Percentiles rank a stretch among this genome's conserved stretches.
Evolutionary conservation across 2,329 filamentous ascomycete species (phyloP).

Genomic region (Sporothrix pseudoabietina): DNA sequence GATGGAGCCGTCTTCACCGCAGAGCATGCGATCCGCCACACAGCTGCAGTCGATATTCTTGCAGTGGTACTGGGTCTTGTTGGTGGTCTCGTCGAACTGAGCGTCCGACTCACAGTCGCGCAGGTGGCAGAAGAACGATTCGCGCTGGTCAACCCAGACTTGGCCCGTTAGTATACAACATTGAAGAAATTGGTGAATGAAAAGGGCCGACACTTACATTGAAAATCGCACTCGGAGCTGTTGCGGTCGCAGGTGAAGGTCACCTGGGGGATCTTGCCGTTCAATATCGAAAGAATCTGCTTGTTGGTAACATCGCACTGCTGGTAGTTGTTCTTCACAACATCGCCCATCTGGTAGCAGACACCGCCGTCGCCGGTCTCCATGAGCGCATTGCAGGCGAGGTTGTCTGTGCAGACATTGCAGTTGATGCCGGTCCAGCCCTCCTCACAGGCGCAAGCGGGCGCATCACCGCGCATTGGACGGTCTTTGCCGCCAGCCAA

Average conservation of each 20-base stretch:
- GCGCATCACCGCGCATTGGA: conserved; percentile 65
- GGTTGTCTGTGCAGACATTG: conserved; percentile 85
- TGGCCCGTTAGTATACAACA: not conserved
- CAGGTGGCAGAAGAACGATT: conserved; percentile 95
- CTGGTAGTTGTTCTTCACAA: conserved; percentile 93
- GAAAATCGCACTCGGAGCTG: conserved; percentile 82
- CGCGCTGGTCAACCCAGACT: conserved; percentile 93
- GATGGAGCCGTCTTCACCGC: conserved; percentile 85
- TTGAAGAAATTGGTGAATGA: not conserved
- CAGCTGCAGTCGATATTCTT: conserved; percentile 83
- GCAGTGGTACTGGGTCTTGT: conserved; percentile 83
- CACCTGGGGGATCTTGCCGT: conserved; percentile 83
- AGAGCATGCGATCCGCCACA: conserved; percentile 89
- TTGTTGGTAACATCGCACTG: conserved; percentile 97
- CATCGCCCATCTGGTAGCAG: conserved; percentile 88
- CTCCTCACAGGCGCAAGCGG: conserved; percentile 79
- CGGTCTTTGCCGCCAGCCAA: conserved; percentile 79
- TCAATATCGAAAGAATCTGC: conserved; percentile 86
- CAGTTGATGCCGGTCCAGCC: conserved; percentile 98
- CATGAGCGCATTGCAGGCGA: conserved; percentile 87
- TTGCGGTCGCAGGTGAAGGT: conserved; percentile 88
- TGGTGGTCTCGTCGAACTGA: conserved; percentile 68
- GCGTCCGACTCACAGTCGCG: conserved; percentile 75
- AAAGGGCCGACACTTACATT: conserved; percentile 62
- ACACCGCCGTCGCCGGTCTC: conserved; percentile 78